phyloP scores from a whole-genome alignment of 192 early-diverging fungal species.

The Coemansia erecta region DNA sequence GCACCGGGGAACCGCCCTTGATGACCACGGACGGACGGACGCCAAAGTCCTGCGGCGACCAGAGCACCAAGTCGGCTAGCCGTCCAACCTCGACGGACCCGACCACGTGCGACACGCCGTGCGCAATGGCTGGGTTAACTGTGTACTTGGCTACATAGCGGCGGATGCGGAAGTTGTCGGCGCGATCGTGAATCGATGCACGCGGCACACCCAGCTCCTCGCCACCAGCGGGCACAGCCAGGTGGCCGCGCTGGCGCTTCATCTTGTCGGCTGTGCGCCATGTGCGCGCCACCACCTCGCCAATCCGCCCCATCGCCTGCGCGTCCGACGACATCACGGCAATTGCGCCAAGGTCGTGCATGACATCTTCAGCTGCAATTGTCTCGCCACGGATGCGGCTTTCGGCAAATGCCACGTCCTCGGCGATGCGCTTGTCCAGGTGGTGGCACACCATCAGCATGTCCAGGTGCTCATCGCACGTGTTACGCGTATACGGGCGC shows the following conservation, averaged over 20 bases:
- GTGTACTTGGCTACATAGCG: slow-evolving; percentile 97
- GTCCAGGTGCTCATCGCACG: slow-evolving; percentile 96
- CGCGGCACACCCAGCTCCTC: slow-evolving; percentile 30
- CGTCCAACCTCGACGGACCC: slow-evolving; percentile 94
- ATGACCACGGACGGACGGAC: slow-evolving; percentile 81
- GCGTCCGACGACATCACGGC: slow-evolving; percentile 91
- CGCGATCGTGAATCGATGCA: slow-evolving; percentile 47
- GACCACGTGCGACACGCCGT: slow-evolving; percentile 82
- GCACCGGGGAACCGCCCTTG: slow-evolving; percentile 87
- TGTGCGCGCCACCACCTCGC: slow-evolving; percentile 86
- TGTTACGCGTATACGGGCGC: slow-evolving; percentile 91
- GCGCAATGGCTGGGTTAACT: slow-evolving; percentile 92
- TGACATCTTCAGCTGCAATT: slow-evolving; percentile 94
- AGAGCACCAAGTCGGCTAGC: slow-evolving; percentile 91
- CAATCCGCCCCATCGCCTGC: slow-evolving; percentile 96
- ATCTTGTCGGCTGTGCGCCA: slow-evolving; percentile 98
- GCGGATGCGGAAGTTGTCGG: slow-evolving; percentile 86
- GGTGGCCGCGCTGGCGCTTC: slow-evolving; percentile 77
- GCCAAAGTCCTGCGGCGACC: slow-evolving; percentile 82
- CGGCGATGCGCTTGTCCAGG: slow-evolving; percentile 86
- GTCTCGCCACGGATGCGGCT: slow-evolving; percentile 94
- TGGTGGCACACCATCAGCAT: slow-evolving; percentile 99
- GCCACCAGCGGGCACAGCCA: slow-evolving; percentile 26
- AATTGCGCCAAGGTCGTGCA: slow-evolving; percentile 95
- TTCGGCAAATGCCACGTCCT: slow-evolving; percentile 97